Evolutionary conservation across 2,329 filamentous ascomycete species (phyloP).

Genomic region (Colletotrichum abscissum): DNA sequence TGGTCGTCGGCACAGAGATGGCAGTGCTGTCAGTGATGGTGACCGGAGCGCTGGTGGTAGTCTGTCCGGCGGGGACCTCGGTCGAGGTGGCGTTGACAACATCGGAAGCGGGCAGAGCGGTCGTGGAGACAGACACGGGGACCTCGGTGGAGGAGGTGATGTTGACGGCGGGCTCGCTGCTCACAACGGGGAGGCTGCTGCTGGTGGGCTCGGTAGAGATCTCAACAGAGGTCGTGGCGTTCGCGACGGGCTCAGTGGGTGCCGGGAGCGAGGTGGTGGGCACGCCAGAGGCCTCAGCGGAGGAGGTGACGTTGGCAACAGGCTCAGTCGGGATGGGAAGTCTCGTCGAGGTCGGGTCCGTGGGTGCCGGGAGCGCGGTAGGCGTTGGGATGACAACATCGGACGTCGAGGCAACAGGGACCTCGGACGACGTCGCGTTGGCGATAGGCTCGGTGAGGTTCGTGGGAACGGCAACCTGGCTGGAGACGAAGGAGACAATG

Average conservation of each 20-base stretch:
- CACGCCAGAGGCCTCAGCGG: background rate
- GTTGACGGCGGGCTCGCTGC: conserved; percentile 21
- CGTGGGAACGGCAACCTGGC: conserved; percentile 14
- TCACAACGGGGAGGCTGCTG: conserved; percentile 8
- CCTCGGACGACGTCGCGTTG: conserved; percentile 24
- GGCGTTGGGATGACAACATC: conserved; percentile 25
- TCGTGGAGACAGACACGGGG: conserved; percentile 10
- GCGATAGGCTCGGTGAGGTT: conserved; percentile 27
- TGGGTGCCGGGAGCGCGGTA: conserved; percentile 22
- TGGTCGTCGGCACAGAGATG: conserved; percentile 49
- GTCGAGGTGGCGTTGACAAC: conserved; percentile 23
- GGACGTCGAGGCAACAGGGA: conserved; percentile 6
- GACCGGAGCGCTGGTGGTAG: conserved; percentile 17
- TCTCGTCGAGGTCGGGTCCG: conserved; percentile 26
- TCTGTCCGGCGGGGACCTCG: conserved; percentile 13
- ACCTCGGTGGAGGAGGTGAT: conserved; percentile 26
- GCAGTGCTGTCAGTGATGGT: conserved; percentile 15
- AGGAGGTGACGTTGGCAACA: conserved; percentile 18
- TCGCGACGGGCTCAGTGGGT: conserved; percentile 14
- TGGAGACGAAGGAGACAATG: conserved; percentile 30
- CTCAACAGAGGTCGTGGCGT: conserved; percentile 18
- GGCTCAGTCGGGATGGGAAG: conserved; percentile 19
- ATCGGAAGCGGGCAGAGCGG: conserved; percentile 14
- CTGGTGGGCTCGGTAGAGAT: conserved; percentile 7
- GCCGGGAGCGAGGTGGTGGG: conserved; percentile 13